Percentiles rank a stretch among this genome's conserved stretches.
Conservation (phyloP, 2,329 filamentous ascomycete genomes). For the Ascochyta viciae-villosae region DNA sequence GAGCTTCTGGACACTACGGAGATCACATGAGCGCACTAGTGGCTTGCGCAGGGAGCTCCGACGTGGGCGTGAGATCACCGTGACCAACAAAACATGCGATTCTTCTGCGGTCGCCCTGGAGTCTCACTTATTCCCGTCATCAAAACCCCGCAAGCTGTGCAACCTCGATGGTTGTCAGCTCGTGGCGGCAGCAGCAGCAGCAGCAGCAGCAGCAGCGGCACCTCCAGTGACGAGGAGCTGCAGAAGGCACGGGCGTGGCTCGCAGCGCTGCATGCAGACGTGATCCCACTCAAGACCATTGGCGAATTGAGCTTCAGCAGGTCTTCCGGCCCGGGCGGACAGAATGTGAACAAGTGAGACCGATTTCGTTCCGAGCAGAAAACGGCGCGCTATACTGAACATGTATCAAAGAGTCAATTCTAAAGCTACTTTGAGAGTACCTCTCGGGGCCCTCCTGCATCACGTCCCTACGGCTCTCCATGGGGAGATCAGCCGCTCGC, state of each 20-base stretch:
- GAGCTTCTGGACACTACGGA: conserved; percentile 5
- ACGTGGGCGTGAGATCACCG: conserved; percentile 11
- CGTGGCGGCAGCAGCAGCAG: neutral
- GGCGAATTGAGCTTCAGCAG: conserved; percentile 68
- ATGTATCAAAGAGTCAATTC: conserved; percentile 64
- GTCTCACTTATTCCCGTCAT: conserved; percentile 12
- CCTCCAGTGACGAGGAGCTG: conserved; percentile 38
- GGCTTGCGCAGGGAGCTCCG: conserved; percentile 14
- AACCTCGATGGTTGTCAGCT: conserved; percentile 14
- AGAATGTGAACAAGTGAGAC: conserved; percentile 72
- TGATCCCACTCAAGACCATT: conserved; percentile 61
- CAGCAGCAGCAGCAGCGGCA: conserved; percentile 4
- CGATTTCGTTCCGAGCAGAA: conserved; percentile 21
- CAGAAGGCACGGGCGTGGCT: conserved; percentile 64
- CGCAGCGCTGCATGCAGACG: conserved; percentile 58
- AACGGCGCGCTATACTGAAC: conserved; percentile 48
- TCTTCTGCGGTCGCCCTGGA: conserved; percentile 18
- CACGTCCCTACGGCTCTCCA: conserved; percentile 64
- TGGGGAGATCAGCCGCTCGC: conserved; percentile 58
- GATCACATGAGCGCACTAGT: conserved; percentile 15
- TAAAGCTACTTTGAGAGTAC: conserved; percentile 68
- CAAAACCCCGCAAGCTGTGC: conserved; percentile 15
- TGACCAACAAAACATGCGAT: conserved; percentile 23
- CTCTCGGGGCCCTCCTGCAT: conserved; percentile 59
- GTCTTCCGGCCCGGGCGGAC: conserved; percentile 70